Percentiles rank a stretch among this genome's conserved stretches.
These are phyloP conservation scores for Solanum lycopersicoides DNA, from an alignment of 257 asterid genomes.

Conservation along the genomic window DNA sequence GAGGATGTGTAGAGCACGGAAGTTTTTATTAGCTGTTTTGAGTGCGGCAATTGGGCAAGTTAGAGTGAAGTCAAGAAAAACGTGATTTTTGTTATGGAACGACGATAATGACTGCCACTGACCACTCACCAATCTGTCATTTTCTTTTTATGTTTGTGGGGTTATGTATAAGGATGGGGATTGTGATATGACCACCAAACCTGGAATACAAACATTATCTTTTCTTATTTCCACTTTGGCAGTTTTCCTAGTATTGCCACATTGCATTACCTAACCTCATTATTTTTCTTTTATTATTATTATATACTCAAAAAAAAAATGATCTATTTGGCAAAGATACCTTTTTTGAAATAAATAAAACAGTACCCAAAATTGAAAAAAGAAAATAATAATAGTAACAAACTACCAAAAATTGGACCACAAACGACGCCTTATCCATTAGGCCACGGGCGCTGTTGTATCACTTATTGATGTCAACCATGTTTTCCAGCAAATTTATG, in stretches of 20 bases:
- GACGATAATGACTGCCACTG: background rate
- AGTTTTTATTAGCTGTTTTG: background rate
- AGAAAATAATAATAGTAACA: too few species aligned
- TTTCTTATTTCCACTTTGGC: background rate
- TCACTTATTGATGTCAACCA: background rate
- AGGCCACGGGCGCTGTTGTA: background rate
- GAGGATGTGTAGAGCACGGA: background rate
- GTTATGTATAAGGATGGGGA: background rate
- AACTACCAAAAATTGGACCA: background rate
- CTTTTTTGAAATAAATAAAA: background rate
- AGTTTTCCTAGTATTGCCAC: background rate
- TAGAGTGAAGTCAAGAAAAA: background rate
- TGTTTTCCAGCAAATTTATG: background rate
- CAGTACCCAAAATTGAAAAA: background rate
- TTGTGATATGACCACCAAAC: background rate
- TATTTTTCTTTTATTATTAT: background rate
- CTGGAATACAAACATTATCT: background rate
- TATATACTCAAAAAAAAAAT: background rate
- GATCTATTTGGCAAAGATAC: background rate
- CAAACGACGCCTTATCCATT: background rate
- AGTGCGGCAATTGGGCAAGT: background rate
- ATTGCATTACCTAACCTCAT: background rate
- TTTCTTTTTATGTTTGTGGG: background rate
- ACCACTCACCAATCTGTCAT: background rate
- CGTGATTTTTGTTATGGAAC: background rate